phyloP scores from a whole-genome alignment of 2,329 filamentous ascomycete species.

The Drechslerella coelobrocha region DNA sequence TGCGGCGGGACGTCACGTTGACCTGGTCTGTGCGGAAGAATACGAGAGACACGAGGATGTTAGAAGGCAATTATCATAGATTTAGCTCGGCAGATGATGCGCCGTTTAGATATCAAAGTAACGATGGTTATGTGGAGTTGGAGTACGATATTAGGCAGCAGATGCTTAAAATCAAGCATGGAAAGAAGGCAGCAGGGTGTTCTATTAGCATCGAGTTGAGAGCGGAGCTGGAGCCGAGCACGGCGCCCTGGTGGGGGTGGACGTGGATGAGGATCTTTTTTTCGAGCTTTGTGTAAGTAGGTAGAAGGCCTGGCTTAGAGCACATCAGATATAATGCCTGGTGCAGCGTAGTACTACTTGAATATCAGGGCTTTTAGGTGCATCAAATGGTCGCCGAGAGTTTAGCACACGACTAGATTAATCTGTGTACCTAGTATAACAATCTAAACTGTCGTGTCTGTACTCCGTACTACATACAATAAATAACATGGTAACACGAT shows the following conservation, averaged over 20 bases:
- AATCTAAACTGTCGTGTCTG: no score
- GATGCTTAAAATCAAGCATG: constrained; percentile 34
- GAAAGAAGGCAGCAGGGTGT: constrained; percentile 28
- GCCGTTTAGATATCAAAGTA: constrained; percentile 38
- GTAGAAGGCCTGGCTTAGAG: constrained; percentile 10
- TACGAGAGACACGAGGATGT: neutral
- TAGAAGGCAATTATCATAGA: constrained; percentile 6
- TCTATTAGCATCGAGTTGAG: constrained; percentile 34
- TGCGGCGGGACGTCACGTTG: constrained; percentile 57
- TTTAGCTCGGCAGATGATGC: constrained; percentile 41
- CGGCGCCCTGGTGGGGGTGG: constrained; percentile 44
- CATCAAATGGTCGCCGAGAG: no score
- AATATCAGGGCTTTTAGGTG: no score
- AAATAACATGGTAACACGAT: no score
- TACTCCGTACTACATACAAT: no score
- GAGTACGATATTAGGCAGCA: constrained; percentile 42
- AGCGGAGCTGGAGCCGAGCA: constrained; percentile 39
- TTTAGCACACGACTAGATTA: no score
- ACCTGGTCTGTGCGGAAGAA: constrained; percentile 38
- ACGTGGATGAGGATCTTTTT: constrained; percentile 30
- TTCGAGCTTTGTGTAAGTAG: constrained; percentile 35
- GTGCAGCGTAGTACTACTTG: no score
- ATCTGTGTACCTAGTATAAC: no score
- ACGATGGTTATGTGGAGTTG: constrained; percentile 30
- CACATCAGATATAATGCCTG: no score